Evolutionary conservation across 495 filamentous ascomycete genomes (phyloP).

Genomic region (Choiromyces venosus): DNA sequence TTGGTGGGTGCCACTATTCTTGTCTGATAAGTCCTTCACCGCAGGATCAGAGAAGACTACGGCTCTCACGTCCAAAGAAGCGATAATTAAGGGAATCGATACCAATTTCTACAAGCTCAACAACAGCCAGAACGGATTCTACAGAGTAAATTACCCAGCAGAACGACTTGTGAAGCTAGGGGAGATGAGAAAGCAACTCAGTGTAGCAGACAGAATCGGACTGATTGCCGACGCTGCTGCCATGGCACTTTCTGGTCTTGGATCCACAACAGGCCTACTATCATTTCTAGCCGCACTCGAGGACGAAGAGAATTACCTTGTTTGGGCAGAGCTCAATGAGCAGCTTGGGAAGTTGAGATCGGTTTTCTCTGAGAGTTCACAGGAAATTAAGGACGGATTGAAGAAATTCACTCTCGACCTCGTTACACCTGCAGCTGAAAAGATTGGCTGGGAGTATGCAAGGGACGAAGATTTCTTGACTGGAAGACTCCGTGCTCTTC

Average conservation of each 20-base stretch:
- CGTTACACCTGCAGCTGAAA: constrained; percentile 62
- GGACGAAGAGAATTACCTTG: constrained; percentile 74
- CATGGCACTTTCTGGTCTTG: constrained; percentile 77
- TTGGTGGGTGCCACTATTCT: constrained; percentile 93
- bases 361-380: constrained; percentile 56
- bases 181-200: constrained; percentile 63
- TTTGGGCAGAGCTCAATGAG: constrained; percentile 77
- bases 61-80: constrained; percentile 69
- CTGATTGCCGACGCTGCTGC: constrained; percentile 88
- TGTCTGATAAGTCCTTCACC: constrained; percentile 59
- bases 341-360: constrained; percentile 61
- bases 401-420: constrained; percentile 69
- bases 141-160: constrained; percentile 84
- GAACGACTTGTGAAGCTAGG: constrained; percentile 72
- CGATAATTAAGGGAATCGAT: constrained; percentile 66
- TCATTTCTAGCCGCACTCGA: constrained; percentile 74
- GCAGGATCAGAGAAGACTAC: constrained; percentile 46
- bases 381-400: constrained; percentile 56
- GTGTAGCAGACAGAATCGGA: constrained; percentile 82
- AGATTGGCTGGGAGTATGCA: constrained; percentile 78
- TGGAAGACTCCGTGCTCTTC: constrained; percentile 69
- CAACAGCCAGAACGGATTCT: constrained; percentile 80
- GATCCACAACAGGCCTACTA: constrained; percentile 70
- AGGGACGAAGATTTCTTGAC: constrained; percentile 73
- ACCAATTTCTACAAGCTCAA: constrained; percentile 90